Conservation (phyloP, 495 filamentous ascomycete genomes). For the Daldinia concentrica region DNA sequence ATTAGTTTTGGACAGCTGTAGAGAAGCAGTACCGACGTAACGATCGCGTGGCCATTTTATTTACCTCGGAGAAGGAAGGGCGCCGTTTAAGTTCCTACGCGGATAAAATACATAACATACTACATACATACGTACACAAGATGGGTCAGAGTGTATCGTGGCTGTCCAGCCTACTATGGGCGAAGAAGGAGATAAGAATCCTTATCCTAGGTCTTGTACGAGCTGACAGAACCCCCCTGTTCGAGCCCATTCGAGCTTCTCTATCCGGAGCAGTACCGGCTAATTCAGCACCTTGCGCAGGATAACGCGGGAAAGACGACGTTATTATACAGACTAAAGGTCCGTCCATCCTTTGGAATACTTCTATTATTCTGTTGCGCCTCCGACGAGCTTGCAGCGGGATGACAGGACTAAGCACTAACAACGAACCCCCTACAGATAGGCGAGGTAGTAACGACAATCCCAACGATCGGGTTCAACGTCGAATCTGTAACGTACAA, state of each 20-base stretch:
- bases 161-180: constrained; percentile 77
- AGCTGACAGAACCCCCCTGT: constrained; percentile 46
- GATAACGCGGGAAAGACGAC: constrained; percentile 99
- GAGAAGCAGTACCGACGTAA: constrained; percentile 8
- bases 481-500: constrained; percentile 97
- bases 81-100: constrained; percentile 7
- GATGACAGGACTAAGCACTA: constrained; percentile 9
- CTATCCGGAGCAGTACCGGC: constrained; percentile 13
- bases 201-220: constrained; percentile 91
- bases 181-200: constrained; percentile 97
- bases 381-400: neutral
- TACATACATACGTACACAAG: constrained; percentile 42
- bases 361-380: neutral
- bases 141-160: constrained; percentile 89
- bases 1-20: constrained; percentile 15
- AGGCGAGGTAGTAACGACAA: constrained; percentile 97
- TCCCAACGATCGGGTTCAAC: constrained; percentile 99
- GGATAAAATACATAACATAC: constrained; percentile 6
- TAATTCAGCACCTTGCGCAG: constrained; percentile 57
- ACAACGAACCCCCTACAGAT: constrained; percentile 65
- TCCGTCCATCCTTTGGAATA: constrained; percentile 50
- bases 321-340: constrained; percentile 94
- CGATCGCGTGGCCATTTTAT: constrained; percentile 29
- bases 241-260: constrained; percentile 28
- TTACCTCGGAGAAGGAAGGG: neutral